Conservation (phyloP, 2,329 filamentous ascomycete species). For the Colletotrichum sp. region DNA sequence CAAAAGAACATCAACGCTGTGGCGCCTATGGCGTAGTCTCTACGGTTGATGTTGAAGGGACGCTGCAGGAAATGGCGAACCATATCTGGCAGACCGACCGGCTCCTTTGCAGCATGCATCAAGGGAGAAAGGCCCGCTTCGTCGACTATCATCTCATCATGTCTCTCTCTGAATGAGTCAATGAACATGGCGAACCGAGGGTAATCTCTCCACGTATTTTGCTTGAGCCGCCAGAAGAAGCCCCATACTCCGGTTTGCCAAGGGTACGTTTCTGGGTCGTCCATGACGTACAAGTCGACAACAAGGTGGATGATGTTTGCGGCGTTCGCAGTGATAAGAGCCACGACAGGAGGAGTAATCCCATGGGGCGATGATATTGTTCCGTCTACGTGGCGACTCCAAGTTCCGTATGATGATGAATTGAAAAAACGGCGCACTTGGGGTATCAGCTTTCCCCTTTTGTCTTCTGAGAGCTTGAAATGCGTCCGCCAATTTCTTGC, state of each 20-base stretch:
- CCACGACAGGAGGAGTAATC: background rate
- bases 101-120: conserved; percentile 21
- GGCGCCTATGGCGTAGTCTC: background rate
- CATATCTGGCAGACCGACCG: conserved; percentile 5
- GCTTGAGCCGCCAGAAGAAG: background rate
- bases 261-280: background rate
- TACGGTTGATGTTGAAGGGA: conserved; percentile 15
- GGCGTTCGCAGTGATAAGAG: background rate
- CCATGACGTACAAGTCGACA: background rate
- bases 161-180: background rate
- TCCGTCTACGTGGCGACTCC: conserved; percentile 6
- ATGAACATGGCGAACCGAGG: background rate
- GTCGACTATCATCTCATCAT: background rate
- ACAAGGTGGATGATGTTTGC: background rate
- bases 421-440: background rate
- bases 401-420: conserved; percentile 22
- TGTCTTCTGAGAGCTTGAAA: conserved; percentile 3
- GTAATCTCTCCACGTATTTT: background rate
- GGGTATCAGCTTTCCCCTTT: conserved; percentile 7
- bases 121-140: conserved; percentile 6
- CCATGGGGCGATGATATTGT: background rate
- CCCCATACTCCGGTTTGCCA: background rate
- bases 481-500: conserved; percentile 18
- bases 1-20: conserved; percentile 16
- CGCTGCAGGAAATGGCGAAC: conserved; percentile 19